These are phyloP conservation scores for Dryas drummondii DNA, from an alignment of 306 rosid species.

Conservation along the genomic window DNA sequence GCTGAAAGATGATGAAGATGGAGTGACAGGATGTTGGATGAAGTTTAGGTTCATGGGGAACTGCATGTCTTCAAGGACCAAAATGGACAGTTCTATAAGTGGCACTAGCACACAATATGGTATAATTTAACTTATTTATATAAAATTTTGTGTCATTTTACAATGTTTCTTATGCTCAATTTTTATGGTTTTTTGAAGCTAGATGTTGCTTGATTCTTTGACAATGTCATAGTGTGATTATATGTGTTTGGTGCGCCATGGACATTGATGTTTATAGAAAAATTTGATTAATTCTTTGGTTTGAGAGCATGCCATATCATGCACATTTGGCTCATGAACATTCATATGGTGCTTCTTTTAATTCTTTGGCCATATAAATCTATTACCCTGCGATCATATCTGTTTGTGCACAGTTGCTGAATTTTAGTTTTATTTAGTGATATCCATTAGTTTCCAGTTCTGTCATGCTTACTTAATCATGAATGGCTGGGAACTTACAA, in stretches of 20 bases:
- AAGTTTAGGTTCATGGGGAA: constrained; percentile 38
- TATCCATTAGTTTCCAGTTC: background rate
- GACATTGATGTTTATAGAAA: background rate
- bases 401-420: constrained; percentile 4
- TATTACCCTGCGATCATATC: background rate
- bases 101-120: constrained; percentile 28
- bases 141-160: background rate
- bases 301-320: background rate
- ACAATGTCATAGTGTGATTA: background rate
- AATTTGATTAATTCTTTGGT: background rate
- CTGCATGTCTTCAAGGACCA: constrained; percentile 41
- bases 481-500: background rate
- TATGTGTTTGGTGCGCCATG: background rate
- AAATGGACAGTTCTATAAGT: constrained; percentile 23
- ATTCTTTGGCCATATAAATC: background rate
- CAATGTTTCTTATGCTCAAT: background rate
- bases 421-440: constrained; percentile 2
- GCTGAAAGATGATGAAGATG: constrained; percentile 20
- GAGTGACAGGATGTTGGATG: constrained; percentile 36
- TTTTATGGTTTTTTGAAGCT: background rate
- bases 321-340: background rate
- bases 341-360: background rate
- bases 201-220: constrained; percentile 3
- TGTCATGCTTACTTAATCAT: background rate
- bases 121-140: constrained; percentile 16